These are phyloP conservation scores for Teunomyces funiuensis DNA, from an alignment of 805 yeast species.

Conservation along the genomic window DNA sequence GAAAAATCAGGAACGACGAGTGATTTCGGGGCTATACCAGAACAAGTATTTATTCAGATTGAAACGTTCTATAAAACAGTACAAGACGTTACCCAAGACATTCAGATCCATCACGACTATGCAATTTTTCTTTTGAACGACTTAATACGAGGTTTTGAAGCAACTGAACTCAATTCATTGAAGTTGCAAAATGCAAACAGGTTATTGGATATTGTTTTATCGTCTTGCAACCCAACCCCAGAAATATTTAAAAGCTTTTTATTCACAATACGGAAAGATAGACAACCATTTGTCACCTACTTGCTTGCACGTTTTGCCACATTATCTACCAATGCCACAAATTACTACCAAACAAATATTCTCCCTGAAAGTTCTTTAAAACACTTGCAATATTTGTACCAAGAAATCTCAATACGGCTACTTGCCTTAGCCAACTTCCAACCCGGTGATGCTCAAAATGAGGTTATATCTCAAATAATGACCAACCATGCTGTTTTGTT, in stretches of 20 bases:
- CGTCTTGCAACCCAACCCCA: not conserved
- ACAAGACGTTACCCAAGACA: not conserved
- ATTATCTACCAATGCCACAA: not conserved
- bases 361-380: not conserved
- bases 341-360: not conserved
- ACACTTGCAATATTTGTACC: not conserved
- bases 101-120: not conserved
- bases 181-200: conserved; percentile 1
- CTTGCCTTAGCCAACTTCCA: not conserved
- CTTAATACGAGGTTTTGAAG: not conserved
- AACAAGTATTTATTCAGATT: not conserved
- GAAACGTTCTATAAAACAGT: not conserved
- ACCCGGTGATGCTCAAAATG: not conserved
- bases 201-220: not conserved
- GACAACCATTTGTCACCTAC: not conserved
- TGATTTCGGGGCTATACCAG: not conserved
- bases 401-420: not conserved
- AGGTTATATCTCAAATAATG: not conserved
- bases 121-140: not conserved
- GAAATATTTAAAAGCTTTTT: not conserved
- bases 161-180: not conserved
- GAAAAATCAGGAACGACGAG: not conserved
- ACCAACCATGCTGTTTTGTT: not conserved
- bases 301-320: not conserved
- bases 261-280: not conserved